Percentiles rank a stretch among this genome's conserved stretches.
phyloP scores from a whole-genome alignment of 1,139 yeast genomes.

The Magnusiomyces sp. region DNA sequence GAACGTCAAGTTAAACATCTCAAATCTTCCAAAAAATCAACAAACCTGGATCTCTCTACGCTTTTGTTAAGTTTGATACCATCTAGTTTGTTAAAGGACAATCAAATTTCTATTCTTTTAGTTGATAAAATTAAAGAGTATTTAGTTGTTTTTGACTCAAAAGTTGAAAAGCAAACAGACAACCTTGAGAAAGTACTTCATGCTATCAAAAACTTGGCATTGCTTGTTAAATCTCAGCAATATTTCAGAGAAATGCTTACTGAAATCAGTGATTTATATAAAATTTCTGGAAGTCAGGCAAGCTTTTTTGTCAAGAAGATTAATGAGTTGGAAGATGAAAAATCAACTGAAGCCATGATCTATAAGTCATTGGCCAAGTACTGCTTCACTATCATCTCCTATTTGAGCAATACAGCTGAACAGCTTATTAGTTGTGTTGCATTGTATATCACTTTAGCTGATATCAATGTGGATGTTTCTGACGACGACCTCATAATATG shows the following conservation, averaged over 20 bases:
- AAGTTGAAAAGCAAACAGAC: not conserved
- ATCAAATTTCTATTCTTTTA: not conserved
- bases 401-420: not conserved
- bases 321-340: not conserved
- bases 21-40: not conserved
- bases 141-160: not conserved
- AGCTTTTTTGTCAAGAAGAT: not conserved
- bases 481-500: not conserved
- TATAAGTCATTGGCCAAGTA: not conserved
- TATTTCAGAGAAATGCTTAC: not conserved
- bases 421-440: conserved; percentile 10
- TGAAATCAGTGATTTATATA: not conserved
- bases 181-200: conserved; percentile 1
- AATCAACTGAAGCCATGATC: not conserved
- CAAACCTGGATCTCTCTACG: conserved; percentile 2
- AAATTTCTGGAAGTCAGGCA: not conserved
- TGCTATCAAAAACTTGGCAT: conserved; percentile 1
- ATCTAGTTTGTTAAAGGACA: not conserved
- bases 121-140: not conserved
- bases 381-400: conserved; percentile 1
- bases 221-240: not conserved
- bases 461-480: conserved; percentile 7
- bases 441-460: conserved; percentile 6
- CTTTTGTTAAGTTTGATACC: not conserved
- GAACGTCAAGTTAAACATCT: conserved; percentile 3